phyloP scores from a whole-genome alignment of 306 rosid species.

The Alnus glutinosa region DNA sequence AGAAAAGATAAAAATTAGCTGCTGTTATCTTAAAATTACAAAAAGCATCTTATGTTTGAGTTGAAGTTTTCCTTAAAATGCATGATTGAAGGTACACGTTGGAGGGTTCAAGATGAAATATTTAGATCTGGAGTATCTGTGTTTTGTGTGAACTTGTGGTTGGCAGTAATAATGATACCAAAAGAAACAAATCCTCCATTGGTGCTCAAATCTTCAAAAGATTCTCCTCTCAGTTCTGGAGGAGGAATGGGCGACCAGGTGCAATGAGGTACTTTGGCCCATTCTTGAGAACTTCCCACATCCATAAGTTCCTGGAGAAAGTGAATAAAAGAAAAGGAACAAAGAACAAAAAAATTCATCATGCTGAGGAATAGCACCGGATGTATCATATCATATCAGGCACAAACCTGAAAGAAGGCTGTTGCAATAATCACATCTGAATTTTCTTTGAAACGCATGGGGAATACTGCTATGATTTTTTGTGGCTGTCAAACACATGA shows the following conservation, averaged over 20 bases:
- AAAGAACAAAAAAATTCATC: not conserved
- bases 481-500: conserved; percentile 59
- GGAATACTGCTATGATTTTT: conserved; percentile 73
- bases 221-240: conserved; percentile 83
- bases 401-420: conserved; percentile 81
- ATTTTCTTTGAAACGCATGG: conserved; percentile 72
- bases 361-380: conserved; percentile 3
- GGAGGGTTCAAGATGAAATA: not conserved
- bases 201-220: conserved; percentile 82
- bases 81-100: not conserved
- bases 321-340: conserved; percentile 9
- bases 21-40: not conserved
- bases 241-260: conserved; percentile 96
- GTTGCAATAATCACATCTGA: conserved; percentile 81
- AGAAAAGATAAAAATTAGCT: not conserved
- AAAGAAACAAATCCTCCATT: conserved; percentile 88
- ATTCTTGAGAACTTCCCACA: conserved; percentile 74
- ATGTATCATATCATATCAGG: conserved; percentile 2
- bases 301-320: conserved; percentile 76
- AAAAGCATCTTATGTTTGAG: not conserved
- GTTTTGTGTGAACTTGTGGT: conserved; percentile 4
- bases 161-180: conserved; percentile 42
- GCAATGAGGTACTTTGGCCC: conserved; percentile 82
- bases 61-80: not conserved
- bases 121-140: not conserved